Evolutionary conservation across 345 rosid genomes (phyloP), one percentile per base, ranked within the genome.

Genomic region (Nasturtium officinale): DNA sequence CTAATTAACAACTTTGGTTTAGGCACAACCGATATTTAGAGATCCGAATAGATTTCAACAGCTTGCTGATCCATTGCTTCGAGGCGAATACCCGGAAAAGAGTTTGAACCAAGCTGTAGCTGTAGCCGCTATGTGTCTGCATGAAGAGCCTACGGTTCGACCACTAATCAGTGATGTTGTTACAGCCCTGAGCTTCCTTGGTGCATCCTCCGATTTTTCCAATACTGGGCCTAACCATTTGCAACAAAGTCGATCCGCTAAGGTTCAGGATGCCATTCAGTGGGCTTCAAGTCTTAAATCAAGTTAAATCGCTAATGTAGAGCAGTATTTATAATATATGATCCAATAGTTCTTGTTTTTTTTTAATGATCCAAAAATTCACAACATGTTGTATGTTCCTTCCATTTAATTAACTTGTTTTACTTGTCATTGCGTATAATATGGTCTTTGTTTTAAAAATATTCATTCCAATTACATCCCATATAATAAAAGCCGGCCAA

Each of bases 111-210:
- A 89, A 80, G 94, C 83, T 0, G 82, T 90, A 13, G 97, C 92
- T 9, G 86, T 87, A 2, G 89, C 97, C 0, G 90, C 92, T 1
- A 89, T 90, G 98, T 93, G 98, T 15, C 78, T 93, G 9, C 86
- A 89, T 6, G 97, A 87, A 68, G 94, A 89, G 18, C 76, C 91
- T 3, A 37, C 70, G 0, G 86, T 67, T 8, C 81, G 97, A 4
- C 97, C 98, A 1, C 30, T 83, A 73, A 93, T 89, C 42, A 82
- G 86, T 29, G 97, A 93, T 3, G 89, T 89, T 52, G 96, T 87
- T 7, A 78, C 77, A 3, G 90, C 96, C 20, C 87, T 93, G 9
- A 90, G 85, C 63, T 84, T 83, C 74, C 88, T 89, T 2, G 87
- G 85, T 56, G 64, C 50, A 23, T 8, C 23, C 0, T 23, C 75